phyloP scores from a whole-genome alignment of 192 early-diverging fungal genomes.

The Tieghemiomyces parasiticus region DNA sequence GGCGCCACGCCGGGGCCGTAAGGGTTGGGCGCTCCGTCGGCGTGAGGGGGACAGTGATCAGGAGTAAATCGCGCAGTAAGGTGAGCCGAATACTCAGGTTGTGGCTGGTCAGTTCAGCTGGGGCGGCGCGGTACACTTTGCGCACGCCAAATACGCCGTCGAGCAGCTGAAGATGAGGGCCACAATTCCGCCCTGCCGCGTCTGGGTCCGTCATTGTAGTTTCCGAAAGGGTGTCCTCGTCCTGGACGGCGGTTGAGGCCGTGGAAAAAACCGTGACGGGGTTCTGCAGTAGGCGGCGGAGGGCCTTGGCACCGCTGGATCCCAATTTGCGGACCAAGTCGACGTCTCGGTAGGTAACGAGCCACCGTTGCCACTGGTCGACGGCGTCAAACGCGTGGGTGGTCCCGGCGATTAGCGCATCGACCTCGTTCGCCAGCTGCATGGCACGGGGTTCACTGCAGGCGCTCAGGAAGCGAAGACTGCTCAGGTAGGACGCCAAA shows the following conservation, averaged over 20 bases:
- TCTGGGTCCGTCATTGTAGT: not conserved
- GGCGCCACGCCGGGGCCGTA: not conserved
- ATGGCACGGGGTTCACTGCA: not conserved
- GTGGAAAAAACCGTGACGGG: not conserved
- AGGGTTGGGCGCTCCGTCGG: not conserved
- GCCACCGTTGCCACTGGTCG: constrained; percentile 1
- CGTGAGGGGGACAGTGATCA: not conserved
- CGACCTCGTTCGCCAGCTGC: not conserved
- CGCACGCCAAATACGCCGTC: not conserved
- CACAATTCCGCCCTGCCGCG: not conserved
- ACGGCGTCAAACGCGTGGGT: not conserved
- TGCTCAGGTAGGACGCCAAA: not conserved
- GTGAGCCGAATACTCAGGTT: not conserved
- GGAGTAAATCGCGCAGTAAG: not conserved
- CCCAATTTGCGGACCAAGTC: not conserved
- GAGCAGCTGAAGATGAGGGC: not conserved
- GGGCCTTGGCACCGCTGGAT: not conserved
- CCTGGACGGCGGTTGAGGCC: not conserved
- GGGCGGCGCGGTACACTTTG: constrained; percentile 1
- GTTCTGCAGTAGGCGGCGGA: not conserved
- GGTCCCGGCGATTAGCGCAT: not conserved
- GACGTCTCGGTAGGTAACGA: not conserved
- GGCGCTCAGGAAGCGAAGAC: not conserved
- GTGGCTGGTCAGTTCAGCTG: not conserved
- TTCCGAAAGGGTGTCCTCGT: not conserved